Evolutionary conservation across 768 basidiomycete genomes (phyloP), one percentile per base, ranked within the genome.

Genomic region (Mycena floridula): DNA sequence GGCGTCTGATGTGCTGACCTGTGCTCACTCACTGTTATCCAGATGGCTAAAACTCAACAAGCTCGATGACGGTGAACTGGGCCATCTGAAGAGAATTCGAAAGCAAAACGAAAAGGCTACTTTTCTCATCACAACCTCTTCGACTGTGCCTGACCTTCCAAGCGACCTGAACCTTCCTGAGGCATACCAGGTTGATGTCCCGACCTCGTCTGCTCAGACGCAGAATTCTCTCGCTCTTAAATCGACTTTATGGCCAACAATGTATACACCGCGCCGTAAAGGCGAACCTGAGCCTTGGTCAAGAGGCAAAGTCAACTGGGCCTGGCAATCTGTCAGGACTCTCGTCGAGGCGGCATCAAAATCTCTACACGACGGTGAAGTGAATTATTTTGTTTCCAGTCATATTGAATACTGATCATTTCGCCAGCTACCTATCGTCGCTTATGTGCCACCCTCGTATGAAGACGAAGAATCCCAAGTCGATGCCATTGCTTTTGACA

Each of bases 181-280:
- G 25, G 85, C 85, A 1, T 85, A 83, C 59, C 60, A 66, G 12
- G 52, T 79, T 9, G 52, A 65, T 1, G 87, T 93, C 1, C 92
- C 94, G 1, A 61, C 66, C 24, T 69, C 73, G 12, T 71, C 81
- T 9, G 90, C 91, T 1, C 66, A 84, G 4, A 90, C 89, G 0
- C 66, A 66, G 0, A 68, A 70, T 12, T 85, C 91, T 6, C 67
- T 90, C 18, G 59, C 62, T 35, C 58, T 79, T 25, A 93, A 94
- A 63, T 73, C 76, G 28, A 60, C 73, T 1, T 63, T 89, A n/a
- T 98, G 95, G 95, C 95, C 95, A 7, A 88, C 87, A 9, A 64
- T 81, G 12, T 90, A 79, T 52, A 70, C 81, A 3, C 87, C 87
- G 0, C 73, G 74, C 25, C 73, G 80, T 49, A 88, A 80, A 56